phyloP scores from a whole-genome alignment of 306 rosid species.

The Gastrolobium villosum region DNA sequence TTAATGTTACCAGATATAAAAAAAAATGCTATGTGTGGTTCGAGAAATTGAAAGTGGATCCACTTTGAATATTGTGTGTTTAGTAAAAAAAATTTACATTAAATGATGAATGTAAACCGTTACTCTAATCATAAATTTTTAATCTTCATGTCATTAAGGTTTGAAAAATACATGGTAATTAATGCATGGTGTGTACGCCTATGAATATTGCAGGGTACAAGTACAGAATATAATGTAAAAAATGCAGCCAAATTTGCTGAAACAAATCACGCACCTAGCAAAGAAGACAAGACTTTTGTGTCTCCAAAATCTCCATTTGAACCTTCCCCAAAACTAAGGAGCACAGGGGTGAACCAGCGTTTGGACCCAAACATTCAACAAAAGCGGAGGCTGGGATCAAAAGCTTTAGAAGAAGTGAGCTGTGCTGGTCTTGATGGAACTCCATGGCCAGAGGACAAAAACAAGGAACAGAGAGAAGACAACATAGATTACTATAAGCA shows the following conservation, averaged over 20 bases:
- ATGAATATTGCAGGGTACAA: conserved; percentile 51
- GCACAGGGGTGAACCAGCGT: conserved; percentile 55
- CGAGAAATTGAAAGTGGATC: no score
- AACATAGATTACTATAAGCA: conserved; percentile 58
- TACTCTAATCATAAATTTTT: no score
- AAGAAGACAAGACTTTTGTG: conserved; percentile 42
- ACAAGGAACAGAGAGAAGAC: conserved; percentile 39
- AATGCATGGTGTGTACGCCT: background rate
- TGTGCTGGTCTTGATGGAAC: conserved; percentile 73
- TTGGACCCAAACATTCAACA: conserved; percentile 64
- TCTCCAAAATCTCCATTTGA: conserved; percentile 52
- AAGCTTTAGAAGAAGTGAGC: conserved; percentile 52
- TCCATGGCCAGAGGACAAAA: conserved; percentile 60
- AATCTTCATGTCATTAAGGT: no score
- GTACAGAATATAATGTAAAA: conserved; percentile 32
- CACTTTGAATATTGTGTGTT: no score
- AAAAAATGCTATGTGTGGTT: no score
- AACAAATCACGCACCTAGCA: background rate
- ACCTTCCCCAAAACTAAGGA: conserved; percentile 62
- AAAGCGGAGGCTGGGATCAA: conserved; percentile 46
- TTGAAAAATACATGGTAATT: background rate
- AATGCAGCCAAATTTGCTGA: conserved; percentile 7
- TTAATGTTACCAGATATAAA: no score
- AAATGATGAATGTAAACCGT: no score
- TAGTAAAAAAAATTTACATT: no score